A percentile compares a stretch with the other conserved stretches of the same genome.
Conservation (phyloP, 164 flowering plant genomes). For the Saururus chinensis region DNA sequence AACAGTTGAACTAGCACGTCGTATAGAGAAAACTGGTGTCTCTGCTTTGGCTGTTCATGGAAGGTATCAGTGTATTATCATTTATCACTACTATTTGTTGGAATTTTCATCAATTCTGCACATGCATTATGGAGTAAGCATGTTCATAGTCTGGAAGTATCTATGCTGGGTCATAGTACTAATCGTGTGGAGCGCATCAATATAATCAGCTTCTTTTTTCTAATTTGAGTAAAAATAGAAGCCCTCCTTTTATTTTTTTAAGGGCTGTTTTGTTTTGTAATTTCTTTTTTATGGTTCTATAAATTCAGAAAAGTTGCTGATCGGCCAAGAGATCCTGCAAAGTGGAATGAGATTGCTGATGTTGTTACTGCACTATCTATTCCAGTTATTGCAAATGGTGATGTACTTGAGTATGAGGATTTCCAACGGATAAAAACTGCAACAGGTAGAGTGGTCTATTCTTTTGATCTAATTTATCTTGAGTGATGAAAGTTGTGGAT, state of each 20-base stretch:
- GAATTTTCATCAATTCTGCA: background rate
- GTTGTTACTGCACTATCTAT: conserved; percentile 76
- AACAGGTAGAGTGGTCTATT: conserved; percentile 42
- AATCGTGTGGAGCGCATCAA: too few relatives aligned
- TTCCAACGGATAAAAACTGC: conserved; percentile 54
- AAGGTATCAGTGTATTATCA: conserved; percentile 36
- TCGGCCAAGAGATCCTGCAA: conserved; percentile 95
- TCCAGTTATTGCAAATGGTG: conserved; percentile 95
- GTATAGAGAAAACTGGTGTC: conserved; percentile 87
- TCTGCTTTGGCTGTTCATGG: conserved; percentile 96
- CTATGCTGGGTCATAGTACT: too few relatives aligned
- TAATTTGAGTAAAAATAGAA: too few relatives aligned
- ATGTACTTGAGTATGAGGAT: conserved; percentile 78
- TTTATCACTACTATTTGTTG: too few relatives aligned
- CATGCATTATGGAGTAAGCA: too few relatives aligned
- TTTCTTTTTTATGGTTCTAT: background rate
- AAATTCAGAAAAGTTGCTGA: conserved; percentile 72
- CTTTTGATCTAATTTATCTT: background rate
- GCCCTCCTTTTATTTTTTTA: background rate
- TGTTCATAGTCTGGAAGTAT: too few relatives aligned
- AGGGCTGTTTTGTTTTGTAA: background rate
- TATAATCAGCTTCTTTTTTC: too few relatives aligned
- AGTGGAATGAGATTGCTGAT: conserved; percentile 90
- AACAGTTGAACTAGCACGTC: conserved; percentile 73
- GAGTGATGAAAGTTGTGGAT: too few relatives aligned